Evolutionary conservation across 1,284 basidiomycete genomes (phyloP).

Genomic region (Ceratobasidium sp.): DNA sequence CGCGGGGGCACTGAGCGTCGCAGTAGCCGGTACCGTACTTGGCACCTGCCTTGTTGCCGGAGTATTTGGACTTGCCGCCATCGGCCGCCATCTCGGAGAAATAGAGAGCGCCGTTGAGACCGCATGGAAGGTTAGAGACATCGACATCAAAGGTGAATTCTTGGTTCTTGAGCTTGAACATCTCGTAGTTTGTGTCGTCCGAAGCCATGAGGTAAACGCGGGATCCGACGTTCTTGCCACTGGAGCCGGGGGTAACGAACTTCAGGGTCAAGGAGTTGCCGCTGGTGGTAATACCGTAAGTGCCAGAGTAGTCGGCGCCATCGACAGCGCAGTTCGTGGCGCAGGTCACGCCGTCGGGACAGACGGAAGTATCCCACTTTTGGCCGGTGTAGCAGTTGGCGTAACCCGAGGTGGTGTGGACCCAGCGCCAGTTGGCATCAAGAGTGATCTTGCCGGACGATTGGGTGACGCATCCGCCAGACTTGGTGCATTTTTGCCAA

Average conservation of each 20-base stretch:
- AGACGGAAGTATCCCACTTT: conserved; percentile 48
- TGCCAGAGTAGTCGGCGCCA: conserved; percentile 62
- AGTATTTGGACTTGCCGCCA: conserved; percentile 59
- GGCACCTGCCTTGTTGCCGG: conserved; percentile 64
- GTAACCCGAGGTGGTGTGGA: conserved; percentile 46
- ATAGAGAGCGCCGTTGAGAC: conserved; percentile 63
- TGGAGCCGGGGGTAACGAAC: conserved; percentile 57
- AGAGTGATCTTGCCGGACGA: conserved; percentile 35
- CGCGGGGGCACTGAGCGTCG: conserved; percentile 64
- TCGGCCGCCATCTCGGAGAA: conserved; percentile 62
- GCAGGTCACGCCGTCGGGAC: conserved; percentile 57
- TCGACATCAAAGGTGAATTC: conserved; percentile 68
- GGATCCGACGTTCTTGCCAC: conserved; percentile 60
- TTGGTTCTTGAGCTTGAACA: conserved; percentile 62
- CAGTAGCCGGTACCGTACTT: conserved; percentile 66
- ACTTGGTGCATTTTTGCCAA: conserved; percentile 41
- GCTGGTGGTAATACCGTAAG: conserved; percentile 57
- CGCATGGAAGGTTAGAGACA: conserved; percentile 62
- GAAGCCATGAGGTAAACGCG: conserved; percentile 61
- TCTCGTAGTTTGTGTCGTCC: conserved; percentile 56
- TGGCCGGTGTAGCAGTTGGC: conserved; percentile 60
- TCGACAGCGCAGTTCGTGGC: conserved; percentile 64
- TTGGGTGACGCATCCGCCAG: conserved; percentile 40
- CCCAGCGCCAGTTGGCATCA: conserved; percentile 44
- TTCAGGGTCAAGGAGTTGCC: conserved; percentile 60